phyloP scores from a whole-genome alignment of 345 rosid genomes.

The Rhodamnia rubescens region DNA sequence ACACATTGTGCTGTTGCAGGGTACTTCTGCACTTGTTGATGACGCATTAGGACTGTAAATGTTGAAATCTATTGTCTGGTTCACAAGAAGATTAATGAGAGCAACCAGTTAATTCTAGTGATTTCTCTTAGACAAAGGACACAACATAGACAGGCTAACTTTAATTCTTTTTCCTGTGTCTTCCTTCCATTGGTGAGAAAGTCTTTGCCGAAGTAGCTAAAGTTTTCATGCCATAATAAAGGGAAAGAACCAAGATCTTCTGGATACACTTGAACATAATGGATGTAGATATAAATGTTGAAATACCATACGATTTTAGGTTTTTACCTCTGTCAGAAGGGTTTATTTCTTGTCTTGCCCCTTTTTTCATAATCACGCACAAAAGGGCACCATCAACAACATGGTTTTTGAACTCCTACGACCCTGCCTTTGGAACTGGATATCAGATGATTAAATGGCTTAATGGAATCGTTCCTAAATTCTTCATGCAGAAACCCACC shows the following conservation, averaged over 20 bases:
- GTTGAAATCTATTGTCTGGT: conserved; percentile 40
- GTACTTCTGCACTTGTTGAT: conserved; percentile 45
- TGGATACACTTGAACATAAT: not conserved
- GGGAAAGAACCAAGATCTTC: not conserved
- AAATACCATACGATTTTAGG: not conserved
- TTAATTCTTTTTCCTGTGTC: not conserved
- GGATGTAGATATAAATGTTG: not conserved
- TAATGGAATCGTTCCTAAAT: not conserved
- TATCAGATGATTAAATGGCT: not conserved
- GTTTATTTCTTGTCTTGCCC: not conserved
- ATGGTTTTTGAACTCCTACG: not conserved
- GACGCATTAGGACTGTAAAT: conserved; percentile 68
- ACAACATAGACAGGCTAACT: not conserved
- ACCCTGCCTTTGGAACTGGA: not conserved
- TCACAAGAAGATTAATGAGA: not conserved
- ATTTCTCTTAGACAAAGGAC: not conserved
- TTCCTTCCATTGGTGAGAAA: not conserved
- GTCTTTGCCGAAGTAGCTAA: not conserved
- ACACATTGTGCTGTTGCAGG: conserved; percentile 55
- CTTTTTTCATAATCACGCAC: not conserved
- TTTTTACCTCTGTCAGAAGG: not conserved
- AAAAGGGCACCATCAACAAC: not conserved
- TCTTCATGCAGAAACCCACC: not conserved
- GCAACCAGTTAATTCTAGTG: not conserved
- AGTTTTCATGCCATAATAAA: not conserved